These are phyloP conservation scores for Melastoma candidum DNA, from an alignment of 441 rosid species.

Conservation along the genomic window DNA sequence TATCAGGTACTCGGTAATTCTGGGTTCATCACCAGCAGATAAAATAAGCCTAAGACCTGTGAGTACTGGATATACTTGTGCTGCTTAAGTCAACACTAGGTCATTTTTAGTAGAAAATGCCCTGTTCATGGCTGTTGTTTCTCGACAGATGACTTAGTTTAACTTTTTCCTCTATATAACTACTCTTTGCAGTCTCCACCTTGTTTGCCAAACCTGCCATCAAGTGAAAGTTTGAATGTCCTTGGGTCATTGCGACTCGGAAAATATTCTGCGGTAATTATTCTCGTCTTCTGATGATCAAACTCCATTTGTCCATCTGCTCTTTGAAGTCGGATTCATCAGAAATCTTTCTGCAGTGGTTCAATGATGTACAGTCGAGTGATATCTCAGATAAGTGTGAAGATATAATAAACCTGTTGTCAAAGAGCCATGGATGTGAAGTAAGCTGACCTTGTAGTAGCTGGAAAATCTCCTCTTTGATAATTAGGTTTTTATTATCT, in stretches of 20 bases:
- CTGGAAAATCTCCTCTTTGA: background rate
- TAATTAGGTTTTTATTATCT: background rate
- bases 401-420: constrained; percentile 49
- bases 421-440: constrained; percentile 62
- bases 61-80: constrained; percentile 2
- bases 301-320: constrained; percentile 7
- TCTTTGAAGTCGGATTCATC: constrained; percentile 9
- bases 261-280: constrained; percentile 53
- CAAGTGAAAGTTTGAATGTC: constrained; percentile 28
- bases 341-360: constrained; percentile 50
- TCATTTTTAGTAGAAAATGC: no score
- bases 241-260: constrained; percentile 65
- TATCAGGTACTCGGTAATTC: constrained; percentile 65
- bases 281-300: constrained; percentile 11
- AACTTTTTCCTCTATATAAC: constrained; percentile 3
- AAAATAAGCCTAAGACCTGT: constrained; percentile 52
- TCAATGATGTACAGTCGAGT: constrained; percentile 71
- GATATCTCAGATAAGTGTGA: constrained; percentile 73
- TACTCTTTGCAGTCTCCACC: constrained; percentile 47
- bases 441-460: constrained; percentile 27
- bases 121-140: no score
- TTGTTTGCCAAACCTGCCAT: constrained; percentile 54
- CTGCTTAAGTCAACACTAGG: no score
- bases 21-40: constrained; percentile 54
- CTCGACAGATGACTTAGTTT: background rate